Evolutionary conservation across 495 filamentous ascomycete species (phyloP), one percentile per base, ranked within the genome.

Genomic region (Patellaria atrata): DNA sequence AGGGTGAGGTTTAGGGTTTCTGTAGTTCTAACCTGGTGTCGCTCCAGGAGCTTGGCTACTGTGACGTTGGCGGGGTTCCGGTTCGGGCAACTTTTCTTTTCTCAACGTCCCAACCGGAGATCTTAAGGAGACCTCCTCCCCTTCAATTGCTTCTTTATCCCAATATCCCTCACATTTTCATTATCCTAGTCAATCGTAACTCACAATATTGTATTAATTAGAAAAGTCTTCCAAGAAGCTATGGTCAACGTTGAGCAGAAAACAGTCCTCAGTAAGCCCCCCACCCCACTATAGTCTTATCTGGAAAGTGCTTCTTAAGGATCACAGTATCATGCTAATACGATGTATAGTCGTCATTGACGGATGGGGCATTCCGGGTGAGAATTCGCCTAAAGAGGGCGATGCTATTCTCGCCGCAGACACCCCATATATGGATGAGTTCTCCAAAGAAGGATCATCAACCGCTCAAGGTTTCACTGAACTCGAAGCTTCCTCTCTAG

Each of bases 331-430:
- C 35, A 26, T 63, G 30, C 47, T 64, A 33, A 53, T 62, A 55
- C 61, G 46, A 60, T 58, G 13, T 21, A 17, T 40, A 81, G 82
- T 96, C 68, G 85, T 93, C 57, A 96, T 96, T 65, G 91, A 97
- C 63, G 89, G 89, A 44, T 97, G 89, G 89, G 89, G 89, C 55
- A 75, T 96, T 44, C 70, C 85, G 45, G 70, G 71, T 52, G 75
- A 75, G 41, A 62, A 77, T 26, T 84, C 82, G 11, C 77, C 75
- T 35, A 71, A 75, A 35, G 54, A 87, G 58, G 89, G 89, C 55
- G 85, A 97, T 70, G 89, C 89, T 52, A 96, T 97, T 56, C 72
- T 80, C 37, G 78, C 77, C 42, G 89, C 89, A 43, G 67, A 92
- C 45, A 94, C 89, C 24, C 89, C 89, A 21, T 73, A 73, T 55